A percentile compares a stretch with the other conserved stretches of the same genome.
These are phyloP conservation scores for Entomortierella lignicola DNA, from an alignment of 192 early-diverging fungal species.

Conservation along the genomic window DNA sequence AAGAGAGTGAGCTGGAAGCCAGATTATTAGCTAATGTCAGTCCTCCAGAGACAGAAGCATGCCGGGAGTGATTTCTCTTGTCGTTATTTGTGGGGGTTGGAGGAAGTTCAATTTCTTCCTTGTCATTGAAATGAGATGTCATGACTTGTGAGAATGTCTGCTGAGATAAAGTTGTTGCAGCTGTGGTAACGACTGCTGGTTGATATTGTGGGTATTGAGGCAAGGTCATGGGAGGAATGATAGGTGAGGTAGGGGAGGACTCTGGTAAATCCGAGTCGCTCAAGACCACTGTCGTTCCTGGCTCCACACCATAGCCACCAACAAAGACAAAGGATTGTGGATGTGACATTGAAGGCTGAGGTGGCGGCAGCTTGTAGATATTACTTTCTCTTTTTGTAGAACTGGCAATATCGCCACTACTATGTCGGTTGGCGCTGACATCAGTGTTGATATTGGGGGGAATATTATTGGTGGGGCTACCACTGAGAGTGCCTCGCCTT, in stretches of 20 bases:
- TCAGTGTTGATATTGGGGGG: not conserved
- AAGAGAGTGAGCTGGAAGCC: not conserved
- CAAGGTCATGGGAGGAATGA: not conserved
- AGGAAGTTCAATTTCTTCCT: not conserved
- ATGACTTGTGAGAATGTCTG: constrained; percentile 7
- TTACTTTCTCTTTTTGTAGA: not conserved
- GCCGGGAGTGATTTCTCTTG: not conserved
- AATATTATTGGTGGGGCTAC: not conserved
- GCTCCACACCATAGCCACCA: constrained; percentile 6
- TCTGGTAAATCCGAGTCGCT: constrained; percentile 3
- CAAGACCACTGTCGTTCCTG: constrained; percentile 3
- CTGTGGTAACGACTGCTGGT: too few species aligned
- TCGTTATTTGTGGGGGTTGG: not conserved
- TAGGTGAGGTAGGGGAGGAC: not conserved
- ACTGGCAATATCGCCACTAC: not conserved
- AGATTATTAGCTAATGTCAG: not conserved
- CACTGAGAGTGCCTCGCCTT: not conserved
- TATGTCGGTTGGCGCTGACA: not conserved
- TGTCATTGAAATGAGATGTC: constrained; percentile 3
- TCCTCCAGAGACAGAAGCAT: not conserved
- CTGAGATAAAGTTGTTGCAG: not conserved
- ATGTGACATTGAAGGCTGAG: not conserved
- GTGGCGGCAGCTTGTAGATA: not conserved
- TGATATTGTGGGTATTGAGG: not conserved
- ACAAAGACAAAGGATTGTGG: constrained; percentile 25